phyloP scores from a whole-genome alignment of 108 stramenopile species.

The Cylindrotheca closterium region DNA sequence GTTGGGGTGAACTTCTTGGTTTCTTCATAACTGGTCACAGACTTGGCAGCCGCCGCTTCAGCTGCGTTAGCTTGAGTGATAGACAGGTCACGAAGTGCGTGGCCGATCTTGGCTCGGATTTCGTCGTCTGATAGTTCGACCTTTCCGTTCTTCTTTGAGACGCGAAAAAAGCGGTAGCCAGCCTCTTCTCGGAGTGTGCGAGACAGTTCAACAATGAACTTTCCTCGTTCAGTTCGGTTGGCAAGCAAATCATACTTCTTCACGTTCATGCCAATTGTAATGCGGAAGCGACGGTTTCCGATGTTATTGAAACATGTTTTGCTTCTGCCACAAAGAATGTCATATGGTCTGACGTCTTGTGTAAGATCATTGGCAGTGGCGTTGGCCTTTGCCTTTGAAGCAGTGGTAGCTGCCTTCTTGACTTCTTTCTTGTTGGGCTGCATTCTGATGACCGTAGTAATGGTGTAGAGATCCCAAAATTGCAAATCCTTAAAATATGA shows the following conservation, averaged over 20 bases:
- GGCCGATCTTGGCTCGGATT: conserved; percentile 11
- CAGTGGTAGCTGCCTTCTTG: too few relatives aligned
- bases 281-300: conserved; percentile 35
- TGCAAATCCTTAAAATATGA: too few relatives aligned
- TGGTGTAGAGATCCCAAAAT: too few relatives aligned
- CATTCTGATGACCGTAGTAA: too few relatives aligned
- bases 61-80: background rate
- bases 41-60: too few relatives aligned
- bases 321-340: conserved; percentile 20
- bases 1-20: too few relatives aligned
- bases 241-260: background rate
- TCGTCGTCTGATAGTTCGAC: background rate
- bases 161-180: background rate
- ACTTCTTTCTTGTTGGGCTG: too few relatives aligned
- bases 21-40: too few relatives aligned
- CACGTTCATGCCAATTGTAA: too few relatives aligned
- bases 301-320: conserved; percentile 13
- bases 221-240: background rate
- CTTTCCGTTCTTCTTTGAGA: background rate
- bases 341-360: too few relatives aligned
- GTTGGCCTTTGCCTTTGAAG: too few relatives aligned
- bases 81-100: conserved; percentile 4
- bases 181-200: background rate
- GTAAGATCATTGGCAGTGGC: too few relatives aligned
- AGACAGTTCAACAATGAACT: background rate